Evolutionary conservation across 1,284 basidiomycete species (phyloP).

Genomic region (Inonotus obliquus): DNA sequence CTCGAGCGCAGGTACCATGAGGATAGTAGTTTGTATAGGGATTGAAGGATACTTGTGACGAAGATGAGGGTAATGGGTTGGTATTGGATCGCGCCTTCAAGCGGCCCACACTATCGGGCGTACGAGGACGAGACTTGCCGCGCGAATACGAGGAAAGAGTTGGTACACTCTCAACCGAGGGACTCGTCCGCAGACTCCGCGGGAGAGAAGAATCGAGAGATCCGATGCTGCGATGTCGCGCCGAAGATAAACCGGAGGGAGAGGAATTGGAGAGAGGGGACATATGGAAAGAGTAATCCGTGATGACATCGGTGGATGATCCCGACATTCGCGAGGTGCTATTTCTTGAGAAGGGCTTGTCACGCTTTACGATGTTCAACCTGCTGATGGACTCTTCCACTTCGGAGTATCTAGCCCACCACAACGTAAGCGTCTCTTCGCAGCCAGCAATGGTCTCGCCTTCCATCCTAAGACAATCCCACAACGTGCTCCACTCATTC

Average conservation of each 20-base stretch:
- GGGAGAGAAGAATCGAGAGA: constrained; percentile 13
- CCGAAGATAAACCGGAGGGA: constrained; percentile 4
- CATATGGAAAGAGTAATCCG: constrained; percentile 4
- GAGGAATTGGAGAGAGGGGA: constrained; percentile 12
- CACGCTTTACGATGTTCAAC: constrained; percentile 39
- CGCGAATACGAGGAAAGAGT: constrained; percentile 1
- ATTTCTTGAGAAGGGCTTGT: constrained; percentile 17
- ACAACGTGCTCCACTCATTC: constrained; percentile 66
- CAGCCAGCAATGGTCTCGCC: constrained; percentile 64
- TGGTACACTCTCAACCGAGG: constrained; percentile 12
- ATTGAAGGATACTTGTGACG: constrained; percentile 2
- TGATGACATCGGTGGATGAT: constrained; percentile 11
- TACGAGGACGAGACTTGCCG: constrained; percentile 11
- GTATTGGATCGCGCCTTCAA: constrained; percentile 14
- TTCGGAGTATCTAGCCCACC: constrained; percentile 60
- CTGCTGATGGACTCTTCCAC: constrained; percentile 45
- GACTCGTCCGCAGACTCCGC: constrained; percentile 5
- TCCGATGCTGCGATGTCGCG: constrained; percentile 16
- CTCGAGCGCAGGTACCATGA: not conserved
- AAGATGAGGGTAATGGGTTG: constrained; percentile 12
- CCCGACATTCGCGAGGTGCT: constrained; percentile 15
- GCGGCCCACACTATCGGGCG: constrained; percentile 7
- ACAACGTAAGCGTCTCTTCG: constrained; percentile 62
- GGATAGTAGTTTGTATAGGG: not conserved
- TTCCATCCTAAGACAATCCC: constrained; percentile 73